Base-by-base conservation (phyloP, 345 rosid species). In the Eucalyptus rudis region DNA sequence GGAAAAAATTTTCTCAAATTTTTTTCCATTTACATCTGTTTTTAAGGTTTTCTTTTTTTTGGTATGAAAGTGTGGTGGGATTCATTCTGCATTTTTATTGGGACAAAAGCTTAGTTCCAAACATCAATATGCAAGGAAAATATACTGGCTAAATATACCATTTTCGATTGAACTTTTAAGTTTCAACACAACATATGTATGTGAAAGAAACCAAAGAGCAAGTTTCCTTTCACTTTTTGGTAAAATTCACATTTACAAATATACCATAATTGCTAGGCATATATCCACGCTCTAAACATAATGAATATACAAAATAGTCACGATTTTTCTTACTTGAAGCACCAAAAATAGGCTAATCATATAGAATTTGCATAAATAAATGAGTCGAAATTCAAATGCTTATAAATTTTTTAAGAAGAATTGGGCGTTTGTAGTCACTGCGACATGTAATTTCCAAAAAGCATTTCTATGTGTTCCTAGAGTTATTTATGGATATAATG, bases 1-100 rank as follows among this genome's bases (percentile, higher is more conserved):
- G 7, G 2, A 36, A 76, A 76, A 10, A 6, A 10, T 6, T 3
- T 16, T 33, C 24, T 64, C 0, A n/a, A 64, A 1, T 2, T 4
- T 2, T 4, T 13, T n/a, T 64, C 76, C 36, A n/a, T 64, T 64
- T 14, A 10, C 47, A 40, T 20, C 2, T 4, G 8, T 6, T 40
- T 76, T 10, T 17, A 17, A 76, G 7, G 3, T 5, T 17, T 33
- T 36, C 36, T 36, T 36, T 10, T 17, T 17, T 17, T 7, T 3
- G 19, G 22, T 13, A 76, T 76, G 15, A 76, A 36, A 68, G 36
- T 33, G 36, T 17, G 44, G 44, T 17, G 10, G 44, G 80, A 8
- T 68, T 33, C 7, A 9, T 68, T 66, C 22, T 1, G 2, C 8
- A 15, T 31, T 31, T 31, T 68, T 33, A 8, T 33, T 66, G 19